Evolutionary conservation across 345 rosid genomes (phyloP).

Genomic region (Viola odorata): DNA sequence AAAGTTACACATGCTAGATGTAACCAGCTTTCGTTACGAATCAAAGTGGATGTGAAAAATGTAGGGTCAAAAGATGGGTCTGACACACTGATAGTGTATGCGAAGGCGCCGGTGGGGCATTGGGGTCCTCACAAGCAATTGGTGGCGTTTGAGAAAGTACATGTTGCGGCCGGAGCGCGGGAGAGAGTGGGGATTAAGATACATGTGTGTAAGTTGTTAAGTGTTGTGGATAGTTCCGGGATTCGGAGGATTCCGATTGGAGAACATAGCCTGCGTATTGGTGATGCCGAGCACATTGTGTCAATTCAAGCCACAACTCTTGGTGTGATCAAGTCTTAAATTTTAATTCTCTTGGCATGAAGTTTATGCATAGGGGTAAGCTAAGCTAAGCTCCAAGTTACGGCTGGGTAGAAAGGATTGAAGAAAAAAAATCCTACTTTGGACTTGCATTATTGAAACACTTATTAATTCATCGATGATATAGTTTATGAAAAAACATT

Average conservation of each 20-base stretch:
- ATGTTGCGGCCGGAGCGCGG: slow-evolving; percentile 44
- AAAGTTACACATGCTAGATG: slow-evolving; percentile 70
- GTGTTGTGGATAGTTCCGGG: slow-evolving; percentile 76
- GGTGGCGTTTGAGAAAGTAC: slow-evolving; percentile 63
- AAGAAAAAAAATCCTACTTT: not conserved
- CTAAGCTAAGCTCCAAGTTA: not conserved
- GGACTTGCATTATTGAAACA: not conserved
- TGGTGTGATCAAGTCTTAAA: slow-evolving; percentile 47
- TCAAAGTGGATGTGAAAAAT: slow-evolving; percentile 63
- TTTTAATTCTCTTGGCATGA: not conserved
- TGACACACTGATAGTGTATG: slow-evolving; percentile 61
- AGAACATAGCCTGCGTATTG: slow-evolving; percentile 63
- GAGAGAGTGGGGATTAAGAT: slow-evolving; percentile 50
- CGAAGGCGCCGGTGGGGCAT: slow-evolving; percentile 51
- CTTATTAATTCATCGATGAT: no score
- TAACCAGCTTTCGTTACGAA: slow-evolving; percentile 39
- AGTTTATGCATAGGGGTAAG: not conserved
- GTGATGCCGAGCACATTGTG: slow-evolving; percentile 48
- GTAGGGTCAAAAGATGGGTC: slow-evolving; percentile 62
- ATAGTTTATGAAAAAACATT: no score
- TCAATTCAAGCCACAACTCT: slow-evolving; percentile 52
- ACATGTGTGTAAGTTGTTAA: slow-evolving; percentile 77
- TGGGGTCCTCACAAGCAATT: slow-evolving; percentile 77
- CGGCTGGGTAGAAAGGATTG: not conserved
- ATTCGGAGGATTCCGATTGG: slow-evolving; percentile 83